These are phyloP conservation scores for Vitis rotundifolia DNA, from an alignment of 164 flowering plant genomes.

Conservation along the genomic window DNA sequence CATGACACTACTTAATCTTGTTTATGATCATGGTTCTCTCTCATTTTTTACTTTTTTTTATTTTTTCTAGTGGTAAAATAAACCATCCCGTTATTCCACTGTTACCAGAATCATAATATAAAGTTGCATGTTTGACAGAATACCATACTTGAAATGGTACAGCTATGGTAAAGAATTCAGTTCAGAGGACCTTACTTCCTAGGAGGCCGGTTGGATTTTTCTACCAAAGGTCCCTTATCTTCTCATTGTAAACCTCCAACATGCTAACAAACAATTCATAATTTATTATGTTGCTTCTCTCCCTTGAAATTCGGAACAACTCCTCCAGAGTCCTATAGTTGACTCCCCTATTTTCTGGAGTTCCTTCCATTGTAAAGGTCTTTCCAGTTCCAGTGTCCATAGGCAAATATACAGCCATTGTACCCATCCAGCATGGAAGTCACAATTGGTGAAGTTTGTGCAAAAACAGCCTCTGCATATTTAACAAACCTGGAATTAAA, in stretches of 20 bases:
- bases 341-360: constrained; percentile 78
- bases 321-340: constrained; percentile 82
- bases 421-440: constrained; percentile 85
- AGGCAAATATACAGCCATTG: constrained; percentile 90
- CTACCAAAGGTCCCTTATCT: constrained; percentile 81
- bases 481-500: no score
- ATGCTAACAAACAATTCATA: constrained; percentile 80
- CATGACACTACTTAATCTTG: no score
- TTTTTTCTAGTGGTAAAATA: no score
- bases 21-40: no score
- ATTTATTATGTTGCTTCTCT: constrained; percentile 46
- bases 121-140: no score
- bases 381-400: constrained; percentile 97
- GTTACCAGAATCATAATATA: no score
- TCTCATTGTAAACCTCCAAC: constrained; percentile 92
- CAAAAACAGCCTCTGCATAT: constrained; percentile 74
- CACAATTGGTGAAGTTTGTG: constrained; percentile 68
- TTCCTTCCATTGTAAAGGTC: constrained; percentile 96
- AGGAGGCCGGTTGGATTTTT: constrained; percentile 47
- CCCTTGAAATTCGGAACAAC: constrained; percentile 57
- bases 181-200: constrained; percentile 54
- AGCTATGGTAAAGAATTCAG: neutral
- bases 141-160: no score
- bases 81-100: no score
- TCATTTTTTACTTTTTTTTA: no score